Conservation (phyloP, 2,329 filamentous ascomycete genomes). For the Berkeleyomyces basicola region DNA sequence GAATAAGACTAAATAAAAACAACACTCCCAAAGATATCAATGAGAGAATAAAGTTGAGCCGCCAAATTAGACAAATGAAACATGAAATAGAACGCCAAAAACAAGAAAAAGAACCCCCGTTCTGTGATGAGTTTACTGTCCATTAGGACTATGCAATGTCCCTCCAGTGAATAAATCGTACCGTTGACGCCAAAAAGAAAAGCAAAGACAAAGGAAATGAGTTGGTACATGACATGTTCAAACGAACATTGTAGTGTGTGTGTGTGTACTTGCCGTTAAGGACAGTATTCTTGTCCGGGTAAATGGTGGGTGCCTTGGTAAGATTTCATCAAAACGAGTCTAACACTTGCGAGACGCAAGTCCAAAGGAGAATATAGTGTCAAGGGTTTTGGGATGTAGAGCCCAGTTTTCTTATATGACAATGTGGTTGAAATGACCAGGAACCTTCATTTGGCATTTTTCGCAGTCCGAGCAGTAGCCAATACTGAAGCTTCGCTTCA, state of each 20-base stretch:
- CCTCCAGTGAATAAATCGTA: background rate
- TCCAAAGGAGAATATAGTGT: background rate
- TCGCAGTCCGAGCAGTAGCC: conserved; percentile 64
- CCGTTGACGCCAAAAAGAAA: background rate
- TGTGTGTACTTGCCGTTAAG: background rate
- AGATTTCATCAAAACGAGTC: background rate
- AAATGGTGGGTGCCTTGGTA: background rate
- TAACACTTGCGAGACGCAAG: background rate
- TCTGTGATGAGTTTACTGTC: background rate
- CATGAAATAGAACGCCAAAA: background rate
- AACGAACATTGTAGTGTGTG: background rate
- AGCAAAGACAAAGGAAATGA: background rate
- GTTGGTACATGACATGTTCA: background rate
- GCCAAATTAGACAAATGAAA: background rate
- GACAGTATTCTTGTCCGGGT: background rate
- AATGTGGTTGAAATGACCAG: conserved; percentile 69
- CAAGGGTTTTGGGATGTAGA: background rate
- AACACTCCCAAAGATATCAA: background rate
- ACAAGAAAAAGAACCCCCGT: background rate
- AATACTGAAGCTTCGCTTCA: conserved; percentile 60
- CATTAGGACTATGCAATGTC: background rate
- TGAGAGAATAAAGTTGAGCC: background rate
- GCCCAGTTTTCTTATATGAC: conserved; percentile 35
- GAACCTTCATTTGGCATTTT: conserved; percentile 57
- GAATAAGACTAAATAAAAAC: background rate